These are phyloP conservation scores for Boletales sp. DNA, from an alignment of 768 basidiomycete genomes.

Conservation along the genomic window DNA sequence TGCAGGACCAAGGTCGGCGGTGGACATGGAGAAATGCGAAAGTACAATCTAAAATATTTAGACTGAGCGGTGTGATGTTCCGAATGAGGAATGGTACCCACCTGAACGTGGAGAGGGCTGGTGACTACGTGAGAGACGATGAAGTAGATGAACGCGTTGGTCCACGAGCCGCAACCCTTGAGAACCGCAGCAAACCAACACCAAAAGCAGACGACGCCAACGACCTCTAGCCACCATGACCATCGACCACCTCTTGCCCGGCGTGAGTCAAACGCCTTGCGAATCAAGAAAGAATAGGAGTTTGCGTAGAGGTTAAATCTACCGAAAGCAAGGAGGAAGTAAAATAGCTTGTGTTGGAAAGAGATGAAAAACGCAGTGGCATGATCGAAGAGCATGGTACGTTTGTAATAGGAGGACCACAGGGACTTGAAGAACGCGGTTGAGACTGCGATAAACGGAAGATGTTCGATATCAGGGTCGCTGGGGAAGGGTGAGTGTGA, in stretches of 20 bases:
- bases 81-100: conserved; percentile 30
- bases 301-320: conserved; percentile 93
- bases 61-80: conserved; percentile 2
- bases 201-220: conserved; percentile 82
- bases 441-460: conserved; percentile 95
- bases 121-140: conserved; percentile 82
- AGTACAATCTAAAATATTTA: conserved; percentile 69
- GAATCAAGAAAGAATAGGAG: conserved; percentile 74
- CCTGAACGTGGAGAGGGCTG: conserved; percentile 94
- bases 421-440: conserved; percentile 80
- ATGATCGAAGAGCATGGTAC: conserved; percentile 74
- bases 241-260: conserved; percentile 68
- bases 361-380: conserved; percentile 63
- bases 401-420: conserved; percentile 94
- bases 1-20: conserved; percentile 80
- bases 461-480: conserved; percentile 81
- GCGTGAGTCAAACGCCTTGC: conserved; percentile 60
- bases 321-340: conserved; percentile 83
- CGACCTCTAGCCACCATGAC: conserved; percentile 76
- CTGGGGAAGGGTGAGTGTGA: conserved; percentile 34
- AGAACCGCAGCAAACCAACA: conserved; percentile 78
- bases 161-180: conserved; percentile 67
- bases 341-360: conserved; percentile 90
- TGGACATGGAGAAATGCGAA: conserved; percentile 96
- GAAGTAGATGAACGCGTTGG: conserved; percentile 66